Conservation (phyloP, 2,329 filamentous ascomycete species). For the Scleromitrula shiraiana region DNA sequence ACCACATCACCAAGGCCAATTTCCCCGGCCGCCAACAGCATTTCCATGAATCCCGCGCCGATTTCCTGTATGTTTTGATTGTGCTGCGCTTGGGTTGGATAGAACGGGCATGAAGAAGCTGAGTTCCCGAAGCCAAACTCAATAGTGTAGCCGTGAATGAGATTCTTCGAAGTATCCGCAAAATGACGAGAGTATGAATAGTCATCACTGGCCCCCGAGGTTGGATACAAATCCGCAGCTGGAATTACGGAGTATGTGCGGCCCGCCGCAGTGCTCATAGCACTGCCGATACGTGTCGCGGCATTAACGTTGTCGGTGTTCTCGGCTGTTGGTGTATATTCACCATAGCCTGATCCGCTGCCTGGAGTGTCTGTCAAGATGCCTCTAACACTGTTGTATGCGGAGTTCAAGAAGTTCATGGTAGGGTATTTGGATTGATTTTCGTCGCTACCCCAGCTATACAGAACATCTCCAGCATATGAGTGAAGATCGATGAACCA, state of each 20-base stretch:
- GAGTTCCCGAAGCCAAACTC: constrained; percentile 39
- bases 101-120: constrained; percentile 33
- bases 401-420: constrained; percentile 45
- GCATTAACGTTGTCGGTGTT: constrained; percentile 29
- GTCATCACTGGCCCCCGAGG: constrained; percentile 39
- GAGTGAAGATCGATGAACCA: constrained; percentile 55
- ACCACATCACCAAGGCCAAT: not conserved
- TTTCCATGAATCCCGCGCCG: constrained; percentile 41
- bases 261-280: constrained; percentile 35
- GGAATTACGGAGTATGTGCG: constrained; percentile 34
- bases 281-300: constrained; percentile 30
- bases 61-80: constrained; percentile 38
- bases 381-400: constrained; percentile 45
- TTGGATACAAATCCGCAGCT: constrained; percentile 38
- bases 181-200: constrained; percentile 41
- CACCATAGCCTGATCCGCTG: constrained; percentile 33
- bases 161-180: constrained; percentile 29
- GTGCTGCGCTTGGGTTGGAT: constrained; percentile 37
- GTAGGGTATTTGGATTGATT: constrained; percentile 37
- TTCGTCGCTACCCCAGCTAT: constrained; percentile 50
- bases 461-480: constrained; percentile 43
- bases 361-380: constrained; percentile 33
- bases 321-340: constrained; percentile 37
- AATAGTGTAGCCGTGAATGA: constrained; percentile 37
- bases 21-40: constrained; percentile 25